Evolutionary conservation across 2,329 filamentous ascomycete species (phyloP).

Genomic region (Fusarium brachygibbosum): DNA sequence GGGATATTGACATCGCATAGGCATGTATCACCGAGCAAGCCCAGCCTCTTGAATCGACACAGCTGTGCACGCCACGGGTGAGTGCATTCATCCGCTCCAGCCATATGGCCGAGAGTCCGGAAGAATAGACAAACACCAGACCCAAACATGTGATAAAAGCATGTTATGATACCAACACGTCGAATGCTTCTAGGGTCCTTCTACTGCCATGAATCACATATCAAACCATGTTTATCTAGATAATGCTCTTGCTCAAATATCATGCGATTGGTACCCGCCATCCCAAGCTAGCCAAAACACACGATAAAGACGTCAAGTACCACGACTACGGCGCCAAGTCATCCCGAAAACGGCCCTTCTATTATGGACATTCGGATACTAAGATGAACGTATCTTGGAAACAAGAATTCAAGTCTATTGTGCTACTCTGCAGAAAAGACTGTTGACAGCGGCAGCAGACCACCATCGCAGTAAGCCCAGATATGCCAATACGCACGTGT

Average conservation of each 20-base stretch:
- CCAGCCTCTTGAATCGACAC: conserved; percentile 20
- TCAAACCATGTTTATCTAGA: conserved; percentile 8
- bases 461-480: conserved; percentile 22
- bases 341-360: conserved; percentile 31
- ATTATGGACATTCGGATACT: conserved; percentile 3
- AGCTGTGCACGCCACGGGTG: conserved; percentile 20
- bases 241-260: conserved; percentile 6
- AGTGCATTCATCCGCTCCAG: conserved; percentile 2
- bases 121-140: conserved; percentile 3
- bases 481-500: conserved; percentile 17
- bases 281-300: conserved; percentile 23
- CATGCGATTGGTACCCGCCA: conserved; percentile 12
- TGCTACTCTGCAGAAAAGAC: conserved; percentile 30
- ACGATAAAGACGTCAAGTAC: conserved; percentile 21
- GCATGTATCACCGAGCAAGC: conserved; percentile 18
- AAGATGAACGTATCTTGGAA: background rate
- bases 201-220: conserved; percentile 12
- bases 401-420: conserved; percentile 36
- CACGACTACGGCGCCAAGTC: background rate
- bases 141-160: conserved; percentile 6
- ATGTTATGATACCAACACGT: conserved; percentile 3
- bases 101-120: background rate
- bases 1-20: conserved; percentile 16
- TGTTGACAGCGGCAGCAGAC: conserved; percentile 6
- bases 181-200: conserved; percentile 17